phyloP scores from a whole-genome alignment of 257 asterid species.

The Penstemon davidsonii region DNA sequence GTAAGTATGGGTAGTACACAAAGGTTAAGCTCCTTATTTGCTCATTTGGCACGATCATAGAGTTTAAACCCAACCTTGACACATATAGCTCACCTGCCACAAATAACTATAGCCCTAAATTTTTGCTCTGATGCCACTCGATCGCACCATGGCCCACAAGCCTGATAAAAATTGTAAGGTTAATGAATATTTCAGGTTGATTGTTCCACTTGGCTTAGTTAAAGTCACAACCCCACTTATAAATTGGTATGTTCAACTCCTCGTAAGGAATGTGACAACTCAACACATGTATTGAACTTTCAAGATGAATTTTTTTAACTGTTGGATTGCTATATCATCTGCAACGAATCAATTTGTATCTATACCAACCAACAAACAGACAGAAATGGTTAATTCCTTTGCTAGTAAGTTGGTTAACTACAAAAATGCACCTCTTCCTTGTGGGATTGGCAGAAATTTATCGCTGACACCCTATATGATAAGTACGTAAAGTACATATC shows the following conservation, averaged over 20 bases:
- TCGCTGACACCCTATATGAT: background rate
- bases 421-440: background rate
- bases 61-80: background rate
- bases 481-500: background rate
- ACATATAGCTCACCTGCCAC: background rate
- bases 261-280: background rate
- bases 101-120: background rate
- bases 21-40: background rate
- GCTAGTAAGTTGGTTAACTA: background rate
- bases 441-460: background rate
- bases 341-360: background rate
- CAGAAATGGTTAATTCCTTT: background rate
- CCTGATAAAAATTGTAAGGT: background rate
- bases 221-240: background rate
- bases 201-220: background rate
- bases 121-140: background rate
- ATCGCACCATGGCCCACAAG: background rate
- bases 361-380: background rate
- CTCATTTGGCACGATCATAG: background rate
- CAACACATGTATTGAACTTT: background rate
- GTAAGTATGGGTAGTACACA: background rate
- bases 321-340: background rate
- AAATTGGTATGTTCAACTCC: background rate
- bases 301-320: background rate
- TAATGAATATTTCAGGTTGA: background rate